phyloP scores from a whole-genome alignment of 1,139 yeast species.

The Blastobotrys proliferans region DNA sequence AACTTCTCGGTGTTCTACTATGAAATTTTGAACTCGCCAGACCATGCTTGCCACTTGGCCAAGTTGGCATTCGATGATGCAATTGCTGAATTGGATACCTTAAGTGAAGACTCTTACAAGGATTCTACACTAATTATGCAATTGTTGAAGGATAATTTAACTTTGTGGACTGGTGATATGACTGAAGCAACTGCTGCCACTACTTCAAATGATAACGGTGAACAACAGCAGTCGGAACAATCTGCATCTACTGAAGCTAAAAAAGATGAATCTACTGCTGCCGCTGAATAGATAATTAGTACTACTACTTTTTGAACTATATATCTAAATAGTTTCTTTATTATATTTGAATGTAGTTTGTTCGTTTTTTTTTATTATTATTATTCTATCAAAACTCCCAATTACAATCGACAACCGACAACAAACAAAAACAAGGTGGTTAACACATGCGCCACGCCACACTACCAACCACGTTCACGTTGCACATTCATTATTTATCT shows the following conservation, averaged over 20 bases:
- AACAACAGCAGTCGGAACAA: constrained; percentile 8
- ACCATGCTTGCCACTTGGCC: constrained; percentile 97
- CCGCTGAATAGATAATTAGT: too few species aligned
- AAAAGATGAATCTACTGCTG: constrained; percentile 6
- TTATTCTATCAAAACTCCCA: constrained; percentile 2
- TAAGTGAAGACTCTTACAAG: constrained; percentile 96
- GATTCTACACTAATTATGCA: constrained; percentile 98
- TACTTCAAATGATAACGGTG: too few species aligned
- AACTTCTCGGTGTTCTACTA: constrained; percentile 98
- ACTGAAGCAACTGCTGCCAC: constrained; percentile 79
- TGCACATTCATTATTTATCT: too few species aligned
- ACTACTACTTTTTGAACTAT: too few species aligned
- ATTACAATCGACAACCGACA: too few species aligned
- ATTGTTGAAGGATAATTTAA: constrained; percentile 94
- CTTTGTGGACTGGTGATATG: constrained; percentile 97
- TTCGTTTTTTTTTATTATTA: constrained; percentile 2
- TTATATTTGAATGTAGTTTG: not conserved
- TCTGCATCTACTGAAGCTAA: constrained; percentile 8
- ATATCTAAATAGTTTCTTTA: not conserved
- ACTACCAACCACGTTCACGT: too few species aligned
- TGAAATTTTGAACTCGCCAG: constrained; percentile 96
- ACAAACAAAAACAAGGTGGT: too few species aligned
- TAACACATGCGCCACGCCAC: too few species aligned
- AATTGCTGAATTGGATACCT: constrained; percentile 95
- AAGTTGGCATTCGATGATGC: constrained; percentile 99